Base-by-base conservation (phyloP, 257 asterid species). In the Scutellaria barbata region DNA sequence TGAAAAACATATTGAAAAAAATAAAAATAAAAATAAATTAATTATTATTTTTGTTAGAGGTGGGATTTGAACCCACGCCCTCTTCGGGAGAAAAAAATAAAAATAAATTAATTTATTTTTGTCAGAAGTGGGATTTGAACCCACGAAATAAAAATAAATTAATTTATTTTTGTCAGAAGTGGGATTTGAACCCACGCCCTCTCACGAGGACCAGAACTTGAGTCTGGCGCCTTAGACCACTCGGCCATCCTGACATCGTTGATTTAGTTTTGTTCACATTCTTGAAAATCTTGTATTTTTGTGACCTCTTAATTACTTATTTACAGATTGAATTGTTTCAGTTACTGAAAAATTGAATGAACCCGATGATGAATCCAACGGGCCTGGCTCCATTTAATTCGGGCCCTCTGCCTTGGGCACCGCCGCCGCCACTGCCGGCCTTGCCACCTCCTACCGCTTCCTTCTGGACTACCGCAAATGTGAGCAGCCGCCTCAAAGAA, bases 191-290 rank as follows among this genome's bases (percentile, higher is more conserved):
- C 96, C 93, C 93, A 90, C 90, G 93, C 94, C 93, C 89, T 82
- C 92, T 77, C 17, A 33, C 80, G 92, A 84, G 45, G 88, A 89
- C 92, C 92, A 88, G 92, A 89, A 89, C 95, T 91, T 89, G 95
- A 91, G 97, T 89, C 95, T 86, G 95, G 91, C 96, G 91, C 96
- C 93, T 91, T 91, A 85, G 95, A 89, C 95, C 96, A 89, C 95
- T 89, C 91, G 93, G 89, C 93, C 78, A 74, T 74, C 78, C 73
- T 65, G 73, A 74, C 78, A 18, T 1, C 0, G 2, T 18, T 68
- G 37, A 10, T 39, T 8, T 2, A 6, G 8, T 8, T 16, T 16
- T 47, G 3, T 47, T 0, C 2, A 46, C 16, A 0, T 47, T 6
- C 0, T 3, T 13, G 10, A 56, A 56, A 1, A 20, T 22, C 30